phyloP scores from a whole-genome alignment of 2,329 filamentous ascomycete genomes.

The Pseudopyrenochaeta lycopersici region DNA sequence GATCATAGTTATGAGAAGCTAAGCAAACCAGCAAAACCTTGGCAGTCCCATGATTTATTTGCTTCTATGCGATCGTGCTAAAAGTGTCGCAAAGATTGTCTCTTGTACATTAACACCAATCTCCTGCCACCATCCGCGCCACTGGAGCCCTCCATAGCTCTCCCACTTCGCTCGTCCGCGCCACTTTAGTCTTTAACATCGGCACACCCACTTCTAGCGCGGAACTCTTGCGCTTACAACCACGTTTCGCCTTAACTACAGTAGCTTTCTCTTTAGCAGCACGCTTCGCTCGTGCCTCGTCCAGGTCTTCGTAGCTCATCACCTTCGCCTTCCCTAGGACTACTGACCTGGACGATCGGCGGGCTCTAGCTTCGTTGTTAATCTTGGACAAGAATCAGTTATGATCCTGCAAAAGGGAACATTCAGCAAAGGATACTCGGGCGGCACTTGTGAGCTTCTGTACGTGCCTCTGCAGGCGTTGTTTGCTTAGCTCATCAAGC shows the following conservation, averaged over 20 bases:
- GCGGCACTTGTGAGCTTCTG: slow-evolving; percentile 29
- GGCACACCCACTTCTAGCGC: too few species aligned
- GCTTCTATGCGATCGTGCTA: too few species aligned
- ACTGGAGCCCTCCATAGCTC: too few species aligned
- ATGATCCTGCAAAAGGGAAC: slow-evolving; percentile 34
- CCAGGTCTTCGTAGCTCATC: background rate
- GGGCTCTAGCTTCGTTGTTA: slow-evolving; percentile 38
- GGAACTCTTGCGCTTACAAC: background rate
- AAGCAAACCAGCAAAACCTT: too few species aligned
- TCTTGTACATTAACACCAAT: too few species aligned
- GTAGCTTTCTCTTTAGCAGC: background rate
- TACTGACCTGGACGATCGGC: slow-evolving; percentile 29
- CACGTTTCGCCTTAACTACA: background rate
- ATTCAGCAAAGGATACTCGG: slow-evolving; percentile 30
- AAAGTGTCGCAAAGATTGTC: too few species aligned
- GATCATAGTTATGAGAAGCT: too few species aligned
- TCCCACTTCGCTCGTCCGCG: too few species aligned
- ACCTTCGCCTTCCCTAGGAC: slow-evolving; percentile 29
- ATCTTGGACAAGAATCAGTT: slow-evolving; percentile 35
- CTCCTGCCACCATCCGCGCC: too few species aligned
- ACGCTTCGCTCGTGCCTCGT: background rate
- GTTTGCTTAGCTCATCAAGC: slow-evolving; percentile 20
- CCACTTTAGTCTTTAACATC: too few species aligned
- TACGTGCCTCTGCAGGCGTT: too few species aligned
- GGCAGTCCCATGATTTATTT: too few species aligned